Evolutionary conservation across 192 early-diverging fungal genomes (phyloP).

Genomic region (Coemansia umbellata): DNA sequence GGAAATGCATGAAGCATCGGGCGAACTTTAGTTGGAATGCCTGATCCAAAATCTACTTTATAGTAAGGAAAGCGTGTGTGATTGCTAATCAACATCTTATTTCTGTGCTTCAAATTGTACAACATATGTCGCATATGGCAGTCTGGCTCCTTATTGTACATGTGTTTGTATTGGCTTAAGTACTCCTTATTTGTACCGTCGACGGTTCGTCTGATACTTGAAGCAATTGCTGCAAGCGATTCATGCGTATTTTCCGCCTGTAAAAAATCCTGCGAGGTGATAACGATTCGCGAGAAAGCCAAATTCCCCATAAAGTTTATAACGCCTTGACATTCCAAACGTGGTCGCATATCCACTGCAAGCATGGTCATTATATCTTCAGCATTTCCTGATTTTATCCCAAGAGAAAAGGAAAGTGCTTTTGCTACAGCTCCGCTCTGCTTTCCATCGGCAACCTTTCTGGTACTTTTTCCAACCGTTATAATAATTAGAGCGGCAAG

Average conservation of each 20-base stretch:
- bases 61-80: neutral
- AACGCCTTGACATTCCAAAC: neutral
- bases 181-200: neutral
- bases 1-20: neutral
- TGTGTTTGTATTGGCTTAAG: neutral
- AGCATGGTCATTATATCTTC: neutral
- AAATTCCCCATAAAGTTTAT: neutral
- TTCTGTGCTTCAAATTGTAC: neutral
- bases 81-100: neutral
- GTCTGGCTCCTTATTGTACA: neutral
- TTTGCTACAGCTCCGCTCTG: neutral
- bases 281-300: neutral
- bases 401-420: neutral
- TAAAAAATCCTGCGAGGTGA: neutral
- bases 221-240: neutral
- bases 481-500: neutral
- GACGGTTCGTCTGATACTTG: neutral
- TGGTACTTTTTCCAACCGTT: neutral
- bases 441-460: neutral
- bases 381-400: neutral
- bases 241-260: neutral
- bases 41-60: neutral
- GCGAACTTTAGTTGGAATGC: neutral
- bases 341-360: neutral
- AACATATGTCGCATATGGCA: neutral